A percentile compares a stretch with the other conserved stretches of the same genome.
Conservation (phyloP, 352 stramenopile species). For the Thalassiosira delicatula region DNA sequence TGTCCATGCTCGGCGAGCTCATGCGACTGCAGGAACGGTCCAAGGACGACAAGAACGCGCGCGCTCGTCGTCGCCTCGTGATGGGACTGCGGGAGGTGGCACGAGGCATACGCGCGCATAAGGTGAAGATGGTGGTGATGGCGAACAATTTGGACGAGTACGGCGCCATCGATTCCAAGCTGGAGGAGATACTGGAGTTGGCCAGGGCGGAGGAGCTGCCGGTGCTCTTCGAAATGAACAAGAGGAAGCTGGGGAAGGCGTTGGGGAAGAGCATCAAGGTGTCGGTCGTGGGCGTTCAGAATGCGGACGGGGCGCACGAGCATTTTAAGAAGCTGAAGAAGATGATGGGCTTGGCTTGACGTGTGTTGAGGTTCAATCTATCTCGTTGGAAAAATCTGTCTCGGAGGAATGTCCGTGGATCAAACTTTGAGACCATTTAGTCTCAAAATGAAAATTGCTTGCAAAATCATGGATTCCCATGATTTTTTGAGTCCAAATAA, state of each 20-base stretch:
- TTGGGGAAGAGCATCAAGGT: slow-evolving; percentile 93
- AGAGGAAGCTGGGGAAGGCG: slow-evolving; percentile 89
- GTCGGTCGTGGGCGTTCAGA: slow-evolving; percentile 93
- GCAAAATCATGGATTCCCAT: no score
- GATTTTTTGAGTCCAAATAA: no score
- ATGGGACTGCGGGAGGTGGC: slow-evolving; percentile 92
- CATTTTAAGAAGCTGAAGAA: slow-evolving; percentile 84
- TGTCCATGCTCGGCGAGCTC: slow-evolving; percentile 82
- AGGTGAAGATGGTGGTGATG: slow-evolving; percentile 89
- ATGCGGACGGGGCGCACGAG: slow-evolving; percentile 92
- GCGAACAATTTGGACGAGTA: slow-evolving; percentile 90
- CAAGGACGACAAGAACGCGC: slow-evolving; percentile 79
- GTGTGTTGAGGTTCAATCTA: no score
- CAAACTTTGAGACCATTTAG: no score
- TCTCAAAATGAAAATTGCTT: no score
- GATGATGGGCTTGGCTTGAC: slow-evolving; percentile 39
- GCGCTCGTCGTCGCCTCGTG: slow-evolving; percentile 84
- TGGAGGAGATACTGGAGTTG: slow-evolving; percentile 87
- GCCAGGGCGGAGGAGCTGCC: slow-evolving; percentile 77
- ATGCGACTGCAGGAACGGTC: slow-evolving; percentile 80
- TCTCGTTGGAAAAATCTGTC: no score
- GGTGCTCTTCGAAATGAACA: slow-evolving; percentile 86
- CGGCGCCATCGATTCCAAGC: slow-evolving; percentile 86
- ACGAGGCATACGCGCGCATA: slow-evolving; percentile 86
- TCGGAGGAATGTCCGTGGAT: no score